phyloP scores from a whole-genome alignment of 345 rosid species.

The Linum usitatissimum region DNA sequence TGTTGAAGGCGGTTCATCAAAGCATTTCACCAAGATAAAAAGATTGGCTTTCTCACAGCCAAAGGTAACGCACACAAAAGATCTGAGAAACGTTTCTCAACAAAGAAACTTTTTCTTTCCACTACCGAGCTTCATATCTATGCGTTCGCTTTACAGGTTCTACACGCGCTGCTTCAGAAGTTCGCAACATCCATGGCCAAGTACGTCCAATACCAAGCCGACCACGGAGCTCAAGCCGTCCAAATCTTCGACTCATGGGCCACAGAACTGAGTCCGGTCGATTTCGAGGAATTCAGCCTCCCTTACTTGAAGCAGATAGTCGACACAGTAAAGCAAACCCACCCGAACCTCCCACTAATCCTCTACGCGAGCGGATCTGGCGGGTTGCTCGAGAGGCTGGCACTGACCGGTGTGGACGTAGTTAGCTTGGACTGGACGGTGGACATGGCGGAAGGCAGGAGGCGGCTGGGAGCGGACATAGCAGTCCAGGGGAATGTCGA shows the following conservation, averaged over 20 bases:
- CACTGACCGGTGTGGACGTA: constrained; percentile 79
- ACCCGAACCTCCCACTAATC: constrained; percentile 79
- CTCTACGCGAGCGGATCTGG: constrained; percentile 95
- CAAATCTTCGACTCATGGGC: constrained; percentile 99
- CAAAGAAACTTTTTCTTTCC: not conserved
- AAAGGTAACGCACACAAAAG: constrained; percentile 31
- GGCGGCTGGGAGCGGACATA: constrained; percentile 54
- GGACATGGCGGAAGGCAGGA: constrained; percentile 96
- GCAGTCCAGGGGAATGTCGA: constrained; percentile 97
- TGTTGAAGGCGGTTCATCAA: constrained; percentile 95
- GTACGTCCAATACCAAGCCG: constrained; percentile 75
- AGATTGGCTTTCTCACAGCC: constrained; percentile 89
- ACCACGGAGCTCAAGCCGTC: constrained; percentile 92
- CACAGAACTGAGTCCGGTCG: constrained; percentile 90
- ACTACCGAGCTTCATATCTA: not conserved
- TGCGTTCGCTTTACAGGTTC: constrained; percentile 33
- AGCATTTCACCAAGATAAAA: constrained; percentile 78
- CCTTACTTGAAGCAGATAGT: constrained; percentile 87
- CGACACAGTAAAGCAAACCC: constrained; percentile 68
- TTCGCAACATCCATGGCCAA: constrained; percentile 82
- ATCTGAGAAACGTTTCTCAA: not conserved
- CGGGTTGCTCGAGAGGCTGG: constrained; percentile 80
- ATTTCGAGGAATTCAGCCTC: constrained; percentile 82
- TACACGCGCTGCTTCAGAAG: constrained; percentile 74
- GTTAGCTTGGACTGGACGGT: constrained; percentile 98